Percentiles rank a stretch among this genome's conserved stretches.
Conservation (phyloP, 768 basidiomycete genomes). For the Calocybe indica region DNA sequence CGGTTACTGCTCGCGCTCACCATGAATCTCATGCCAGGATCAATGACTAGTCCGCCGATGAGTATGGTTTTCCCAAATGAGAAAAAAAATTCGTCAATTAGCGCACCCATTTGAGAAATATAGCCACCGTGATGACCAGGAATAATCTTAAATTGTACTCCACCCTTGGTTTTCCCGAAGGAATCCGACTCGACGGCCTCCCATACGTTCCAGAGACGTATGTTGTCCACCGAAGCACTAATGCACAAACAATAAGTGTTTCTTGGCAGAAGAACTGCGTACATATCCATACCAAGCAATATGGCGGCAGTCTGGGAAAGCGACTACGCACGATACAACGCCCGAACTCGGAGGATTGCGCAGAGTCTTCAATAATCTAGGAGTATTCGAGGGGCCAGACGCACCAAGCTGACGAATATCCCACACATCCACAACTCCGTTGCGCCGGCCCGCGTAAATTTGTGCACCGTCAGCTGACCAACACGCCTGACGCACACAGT, state of each 20-base stretch:
- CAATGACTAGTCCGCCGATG: constrained; percentile 56
- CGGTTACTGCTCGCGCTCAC: constrained; percentile 91
- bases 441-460: constrained; percentile 86
- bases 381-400: constrained; percentile 55
- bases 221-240: constrained; percentile 89
- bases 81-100: background rate
- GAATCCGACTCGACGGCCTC: constrained; percentile 68
- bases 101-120: constrained; percentile 88
- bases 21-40: constrained; percentile 78
- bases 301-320: constrained; percentile 90
- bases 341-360: constrained; percentile 87
- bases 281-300: constrained; percentile 69
- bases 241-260: constrained; percentile 5
- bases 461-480: constrained; percentile 89
- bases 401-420: constrained; percentile 81
- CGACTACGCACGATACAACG: constrained; percentile 84
- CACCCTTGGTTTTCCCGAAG: constrained; percentile 53
- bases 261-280: background rate
- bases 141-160: constrained; percentile 89
- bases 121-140: constrained; percentile 95
- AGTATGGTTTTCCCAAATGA: constrained; percentile 8
- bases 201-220: constrained; percentile 88
- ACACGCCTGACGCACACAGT: constrained; percentile 61
- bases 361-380: constrained; percentile 74
- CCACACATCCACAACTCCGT: constrained; percentile 90